A percentile compares a stretch with the other conserved stretches of the same genome.
phyloP scores from a whole-genome alignment of 2,329 filamentous ascomycete species.

The Fusarium pininemorale region DNA sequence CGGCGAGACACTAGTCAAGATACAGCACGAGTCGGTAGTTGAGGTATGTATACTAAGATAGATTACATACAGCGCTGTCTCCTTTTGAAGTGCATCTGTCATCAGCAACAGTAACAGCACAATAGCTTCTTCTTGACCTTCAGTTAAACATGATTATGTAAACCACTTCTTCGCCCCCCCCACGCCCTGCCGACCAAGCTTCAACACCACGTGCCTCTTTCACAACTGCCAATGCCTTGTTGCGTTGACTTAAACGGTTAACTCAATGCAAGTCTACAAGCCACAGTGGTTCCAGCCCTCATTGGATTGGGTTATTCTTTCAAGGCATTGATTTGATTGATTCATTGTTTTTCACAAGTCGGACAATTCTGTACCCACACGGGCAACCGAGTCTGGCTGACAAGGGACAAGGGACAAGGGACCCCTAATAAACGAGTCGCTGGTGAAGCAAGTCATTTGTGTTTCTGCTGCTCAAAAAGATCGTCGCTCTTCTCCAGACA shows the following conservation, averaged over 20 bases:
- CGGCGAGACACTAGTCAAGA: neutral
- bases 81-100: neutral
- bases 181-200: conserved; percentile 23
- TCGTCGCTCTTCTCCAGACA: neutral
- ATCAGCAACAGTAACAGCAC: neutral
- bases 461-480: neutral
- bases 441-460: neutral
- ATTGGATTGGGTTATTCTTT: too few species aligned
- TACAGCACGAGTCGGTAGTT: neutral
- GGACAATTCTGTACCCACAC: conserved; percentile 4
- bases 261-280: conserved; percentile 18
- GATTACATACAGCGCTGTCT: neutral
- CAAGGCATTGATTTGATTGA: neutral
- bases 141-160: conserved; percentile 8
- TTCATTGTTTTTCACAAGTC: neutral
- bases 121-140: neutral
- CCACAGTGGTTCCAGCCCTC: conserved; percentile 23
- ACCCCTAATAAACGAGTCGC: neutral
- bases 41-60: neutral
- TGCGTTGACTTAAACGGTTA: neutral
- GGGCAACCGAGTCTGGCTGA: neutral
- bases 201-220: conserved; percentile 40
- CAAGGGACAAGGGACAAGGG: conserved; percentile 7
- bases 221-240: conserved; percentile 19
- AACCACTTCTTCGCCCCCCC: conserved; percentile 1